Evolutionary conservation across 2,329 filamentous ascomycete genomes (phyloP).

Genomic region (Penicillium freii): DNA sequence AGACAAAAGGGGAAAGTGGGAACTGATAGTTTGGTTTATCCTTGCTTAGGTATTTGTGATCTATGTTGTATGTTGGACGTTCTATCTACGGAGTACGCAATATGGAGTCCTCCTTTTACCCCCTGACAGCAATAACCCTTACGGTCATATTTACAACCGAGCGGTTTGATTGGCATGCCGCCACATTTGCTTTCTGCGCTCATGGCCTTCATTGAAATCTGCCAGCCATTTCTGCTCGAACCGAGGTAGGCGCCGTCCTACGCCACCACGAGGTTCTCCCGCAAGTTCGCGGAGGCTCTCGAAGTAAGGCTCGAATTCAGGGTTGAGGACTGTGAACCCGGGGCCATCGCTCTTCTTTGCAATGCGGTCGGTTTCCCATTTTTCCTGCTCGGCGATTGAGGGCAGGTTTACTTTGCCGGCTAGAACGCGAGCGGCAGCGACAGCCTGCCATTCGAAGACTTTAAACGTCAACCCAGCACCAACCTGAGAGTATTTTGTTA

Average conservation of each 20-base stretch:
- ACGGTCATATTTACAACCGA: not conserved
- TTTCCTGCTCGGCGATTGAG: conserved; percentile 47
- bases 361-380: conserved; percentile 60
- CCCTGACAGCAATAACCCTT: not conserved
- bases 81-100: not conserved
- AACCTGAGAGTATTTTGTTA: conserved; percentile 28
- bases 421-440: conserved; percentile 59
- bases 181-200: conserved; percentile 60
- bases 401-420: conserved; percentile 56
- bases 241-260: conserved; percentile 41
- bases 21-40: not conserved
- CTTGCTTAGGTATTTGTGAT: conserved; percentile 3
- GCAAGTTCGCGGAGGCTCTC: conserved; percentile 49
- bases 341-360: conserved; percentile 55
- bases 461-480: conserved; percentile 59
- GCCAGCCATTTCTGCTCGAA: conserved; percentile 45
- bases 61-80: not conserved
- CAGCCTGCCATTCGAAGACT: conserved; percentile 67
- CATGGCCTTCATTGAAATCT: conserved; percentile 55
- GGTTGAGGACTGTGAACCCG: conserved; percentile 57
- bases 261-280: conserved; percentile 42
- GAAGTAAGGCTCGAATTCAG: conserved; percentile 65
- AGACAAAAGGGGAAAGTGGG: not conserved
- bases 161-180: conserved; percentile 47
- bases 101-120: not conserved